Conservation (phyloP, 176 grass and related monocot genomes). For the Triticum turgidum region DNA sequence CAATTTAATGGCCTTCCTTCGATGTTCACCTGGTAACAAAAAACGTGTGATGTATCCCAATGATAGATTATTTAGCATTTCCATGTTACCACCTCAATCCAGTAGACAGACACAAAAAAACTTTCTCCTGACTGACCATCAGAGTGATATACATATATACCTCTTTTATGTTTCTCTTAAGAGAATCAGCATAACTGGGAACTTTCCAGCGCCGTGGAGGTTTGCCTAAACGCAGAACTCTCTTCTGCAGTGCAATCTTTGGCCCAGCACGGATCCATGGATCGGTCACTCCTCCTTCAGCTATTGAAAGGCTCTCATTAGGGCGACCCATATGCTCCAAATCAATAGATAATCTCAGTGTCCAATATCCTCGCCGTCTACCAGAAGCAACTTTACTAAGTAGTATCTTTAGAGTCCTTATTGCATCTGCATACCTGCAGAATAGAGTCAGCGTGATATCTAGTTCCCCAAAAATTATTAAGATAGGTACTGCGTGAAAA, state of each 20-base stretch:
- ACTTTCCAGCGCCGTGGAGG: slow-evolving; percentile 90
- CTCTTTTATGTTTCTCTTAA: slow-evolving; percentile 75
- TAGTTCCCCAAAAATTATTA: slow-evolving; percentile 2
- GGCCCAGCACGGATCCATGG: slow-evolving; percentile 81
- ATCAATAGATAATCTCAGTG: slow-evolving; percentile 82
- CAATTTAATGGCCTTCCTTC: slow-evolving; percentile 73
- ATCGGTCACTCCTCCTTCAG: slow-evolving; percentile 74
- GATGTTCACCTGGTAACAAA: slow-evolving; percentile 56
- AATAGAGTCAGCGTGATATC: slow-evolving; percentile 13
- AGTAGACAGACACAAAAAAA: not conserved
- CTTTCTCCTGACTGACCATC: not conserved
- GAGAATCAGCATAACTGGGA: slow-evolving; percentile 70
- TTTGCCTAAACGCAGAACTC: slow-evolving; percentile 76
- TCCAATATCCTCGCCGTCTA: slow-evolving; percentile 79
- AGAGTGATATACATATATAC: slow-evolving; percentile 34
- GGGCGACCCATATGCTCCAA: slow-evolving; percentile 68
- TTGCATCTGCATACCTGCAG: slow-evolving; percentile 84
- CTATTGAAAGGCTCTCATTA: slow-evolving; percentile 80
- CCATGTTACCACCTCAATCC: not conserved
- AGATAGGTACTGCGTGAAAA: not conserved
- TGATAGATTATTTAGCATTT: slow-evolving; percentile 3
- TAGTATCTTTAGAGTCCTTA: slow-evolving; percentile 63
- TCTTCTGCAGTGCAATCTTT: slow-evolving; percentile 72
- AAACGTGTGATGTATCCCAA: not conserved
- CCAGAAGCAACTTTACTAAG: slow-evolving; percentile 54